Evolutionary conservation across 352 stramenopile species (phyloP), one percentile per base, ranked within the genome.

Genomic region (Pythium utonaiense): DNA sequence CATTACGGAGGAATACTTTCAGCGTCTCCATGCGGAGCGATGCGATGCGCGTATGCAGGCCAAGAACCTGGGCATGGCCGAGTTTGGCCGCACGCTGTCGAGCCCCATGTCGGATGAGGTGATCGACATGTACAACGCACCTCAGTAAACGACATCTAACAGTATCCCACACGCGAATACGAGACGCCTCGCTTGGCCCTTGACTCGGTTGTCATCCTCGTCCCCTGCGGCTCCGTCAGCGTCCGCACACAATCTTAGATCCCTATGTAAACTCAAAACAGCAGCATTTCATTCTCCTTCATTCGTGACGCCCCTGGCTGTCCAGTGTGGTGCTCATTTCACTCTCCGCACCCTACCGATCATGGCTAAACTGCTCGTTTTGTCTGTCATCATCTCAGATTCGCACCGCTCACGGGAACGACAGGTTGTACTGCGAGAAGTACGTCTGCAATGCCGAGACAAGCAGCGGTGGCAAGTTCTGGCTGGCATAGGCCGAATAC

Each of bases 111-210:
- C 80, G 0, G 85, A 94, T 56, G 85, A 94, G 66, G 84, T 83
- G 48, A 92, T 94, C 48, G 85, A 94, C 70, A 92, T 94, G 79
- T 91, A 94, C 77, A 94, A 94, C 73, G 82, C 83, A 45, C 78
- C 80, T 44, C 82, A 94, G 72, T 91, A 89, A 78, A 60, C 34
- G 28, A 33, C n/a, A n/a, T n/a, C n/a, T n/a, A n/a, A n/a, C n/a
- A n/a, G n/a, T n/a, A n/a, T n/a, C n/a, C n/a, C n/a, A n/a, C n/a
- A 44, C 16, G 36, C 36, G 16, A 44, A 44, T 22, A 45, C 17
- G 38, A 45, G 38, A 25, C 24, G 38, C 38, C 19, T 25, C 40
- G 19, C 25, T 55, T 47, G 38, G 17, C 33, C 19, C 33, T 42
- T 45, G 38, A 17, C 33, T 27, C 33, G 28, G 36, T 17, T 22